These are phyloP conservation scores for Earliella scabrosa DNA, from an alignment of 1,284 basidiomycete genomes.

Conservation along the genomic window DNA sequence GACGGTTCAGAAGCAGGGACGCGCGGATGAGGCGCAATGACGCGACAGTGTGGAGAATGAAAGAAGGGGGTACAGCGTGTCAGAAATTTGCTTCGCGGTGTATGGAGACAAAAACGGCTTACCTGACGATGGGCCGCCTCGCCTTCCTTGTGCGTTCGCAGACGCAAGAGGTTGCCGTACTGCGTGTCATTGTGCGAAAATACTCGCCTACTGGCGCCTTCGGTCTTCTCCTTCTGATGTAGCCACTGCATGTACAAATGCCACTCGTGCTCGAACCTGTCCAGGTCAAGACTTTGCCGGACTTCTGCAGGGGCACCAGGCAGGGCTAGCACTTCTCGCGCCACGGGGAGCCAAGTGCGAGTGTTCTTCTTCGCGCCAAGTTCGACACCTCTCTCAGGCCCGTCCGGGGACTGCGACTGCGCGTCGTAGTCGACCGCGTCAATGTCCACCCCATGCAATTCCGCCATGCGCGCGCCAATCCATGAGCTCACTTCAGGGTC, in stretches of 20 bases:
- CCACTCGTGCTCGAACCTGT: conserved; percentile 68
- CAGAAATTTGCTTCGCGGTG: conserved; percentile 10
- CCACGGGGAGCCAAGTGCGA: conserved; percentile 62
- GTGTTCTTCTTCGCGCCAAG: conserved; percentile 66
- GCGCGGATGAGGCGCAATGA: not conserved
- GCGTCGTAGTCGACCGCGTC: conserved; percentile 59
- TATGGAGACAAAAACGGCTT: conserved; percentile 25
- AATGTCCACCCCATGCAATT: conserved; percentile 90
- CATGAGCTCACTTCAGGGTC: conserved; percentile 76
- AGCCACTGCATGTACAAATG: conserved; percentile 72
- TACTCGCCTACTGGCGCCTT: conserved; percentile 65
- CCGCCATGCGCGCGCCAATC: conserved; percentile 91
- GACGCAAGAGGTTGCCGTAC: conserved; percentile 87
- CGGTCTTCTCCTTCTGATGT: conserved; percentile 57
- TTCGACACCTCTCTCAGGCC: conserved; percentile 57
- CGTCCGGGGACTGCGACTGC: conserved; percentile 19
- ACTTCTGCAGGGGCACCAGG: conserved; percentile 48
- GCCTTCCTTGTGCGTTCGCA: conserved; percentile 60
- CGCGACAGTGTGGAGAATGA: not conserved
- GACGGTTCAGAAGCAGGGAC: not conserved
- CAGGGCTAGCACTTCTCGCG: conserved; percentile 67
- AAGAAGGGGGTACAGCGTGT: conserved; percentile 5
- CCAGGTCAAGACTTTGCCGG: conserved; percentile 60
- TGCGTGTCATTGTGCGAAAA: conserved; percentile 93
- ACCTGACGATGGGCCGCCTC: conserved; percentile 73